phyloP scores from a whole-genome alignment of 306 rosid genomes.

The Begonia masoniana region DNA sequence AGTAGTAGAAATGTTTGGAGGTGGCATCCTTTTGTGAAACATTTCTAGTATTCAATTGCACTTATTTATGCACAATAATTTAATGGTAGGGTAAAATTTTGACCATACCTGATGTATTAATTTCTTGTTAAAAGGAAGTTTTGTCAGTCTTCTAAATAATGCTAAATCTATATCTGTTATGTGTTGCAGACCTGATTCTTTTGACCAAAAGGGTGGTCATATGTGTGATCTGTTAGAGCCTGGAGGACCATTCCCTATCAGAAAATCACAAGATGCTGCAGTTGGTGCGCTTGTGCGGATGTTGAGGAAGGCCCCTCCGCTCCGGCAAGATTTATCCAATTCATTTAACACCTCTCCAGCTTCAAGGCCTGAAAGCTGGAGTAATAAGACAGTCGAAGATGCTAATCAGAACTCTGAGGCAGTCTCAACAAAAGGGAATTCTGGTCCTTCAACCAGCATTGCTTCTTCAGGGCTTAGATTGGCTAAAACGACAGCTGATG shows the following conservation, averaged over 20 bases:
- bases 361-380: constrained; percentile 20
- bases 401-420: constrained; percentile 16
- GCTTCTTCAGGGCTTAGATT: constrained; percentile 24
- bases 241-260: constrained; percentile 44
- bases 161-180: not conserved
- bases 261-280: constrained; percentile 70
- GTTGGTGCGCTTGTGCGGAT: constrained; percentile 65
- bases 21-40: too few species aligned
- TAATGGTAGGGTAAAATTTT: too few species aligned
- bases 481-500: constrained; percentile 60
- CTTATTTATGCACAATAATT: too few species aligned
- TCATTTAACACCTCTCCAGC: constrained; percentile 20
- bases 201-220: constrained; percentile 9
- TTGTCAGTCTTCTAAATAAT: too few species aligned
- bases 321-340: constrained; percentile 39
- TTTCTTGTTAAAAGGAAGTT: too few species aligned
- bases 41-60: too few species aligned
- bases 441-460: constrained; percentile 20
- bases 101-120: too few species aligned
- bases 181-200: constrained; percentile 7
- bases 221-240: constrained; percentile 11
- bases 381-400: constrained; percentile 18
- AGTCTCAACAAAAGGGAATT: constrained; percentile 5
- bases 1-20: too few species aligned
- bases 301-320: constrained; percentile 75